A percentile compares a stretch with the other conserved stretches of the same genome.
Conservation (phyloP, 345 rosid species). For the Camelina laxa region DNA sequence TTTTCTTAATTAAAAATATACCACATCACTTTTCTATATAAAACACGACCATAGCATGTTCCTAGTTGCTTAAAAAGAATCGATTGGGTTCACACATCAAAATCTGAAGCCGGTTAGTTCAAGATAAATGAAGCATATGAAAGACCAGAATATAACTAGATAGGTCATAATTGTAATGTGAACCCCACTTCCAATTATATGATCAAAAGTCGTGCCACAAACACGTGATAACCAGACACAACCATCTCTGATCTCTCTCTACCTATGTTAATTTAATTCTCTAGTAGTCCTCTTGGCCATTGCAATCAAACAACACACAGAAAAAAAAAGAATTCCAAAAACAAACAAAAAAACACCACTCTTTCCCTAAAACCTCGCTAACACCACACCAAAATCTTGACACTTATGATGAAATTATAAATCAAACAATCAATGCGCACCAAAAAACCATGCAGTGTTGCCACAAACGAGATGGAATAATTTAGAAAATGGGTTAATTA, state of each 20-base stretch:
- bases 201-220: constrained; percentile 42
- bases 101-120: constrained; percentile 9
- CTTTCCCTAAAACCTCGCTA: constrained; percentile 17
- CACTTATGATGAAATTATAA: neutral
- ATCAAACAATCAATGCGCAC: neutral
- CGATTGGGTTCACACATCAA: constrained; percentile 23
- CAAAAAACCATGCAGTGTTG: constrained; percentile 4
- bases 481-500: constrained; percentile 20
- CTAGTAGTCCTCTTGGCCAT: constrained; percentile 39
- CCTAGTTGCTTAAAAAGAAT: neutral
- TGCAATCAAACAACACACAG: constrained; percentile 30
- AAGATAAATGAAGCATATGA: neutral
- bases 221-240: constrained; percentile 41
- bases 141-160: constrained; percentile 32
- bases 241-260: constrained; percentile 6
- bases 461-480: neutral
- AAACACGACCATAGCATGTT: constrained; percentile 32
- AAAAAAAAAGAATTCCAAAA: neutral
- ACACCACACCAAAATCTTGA: neutral
- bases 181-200: constrained; percentile 45
- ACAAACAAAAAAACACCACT: constrained; percentile 34
- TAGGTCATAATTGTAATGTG: constrained; percentile 28
- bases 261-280: constrained; percentile 37
- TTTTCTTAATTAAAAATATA: constrained; percentile 3
- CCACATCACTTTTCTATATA: neutral